Base-by-base conservation (phyloP, 371 early-diverging fungal genomes). In the Basidiobolus meristosporus region DNA sequence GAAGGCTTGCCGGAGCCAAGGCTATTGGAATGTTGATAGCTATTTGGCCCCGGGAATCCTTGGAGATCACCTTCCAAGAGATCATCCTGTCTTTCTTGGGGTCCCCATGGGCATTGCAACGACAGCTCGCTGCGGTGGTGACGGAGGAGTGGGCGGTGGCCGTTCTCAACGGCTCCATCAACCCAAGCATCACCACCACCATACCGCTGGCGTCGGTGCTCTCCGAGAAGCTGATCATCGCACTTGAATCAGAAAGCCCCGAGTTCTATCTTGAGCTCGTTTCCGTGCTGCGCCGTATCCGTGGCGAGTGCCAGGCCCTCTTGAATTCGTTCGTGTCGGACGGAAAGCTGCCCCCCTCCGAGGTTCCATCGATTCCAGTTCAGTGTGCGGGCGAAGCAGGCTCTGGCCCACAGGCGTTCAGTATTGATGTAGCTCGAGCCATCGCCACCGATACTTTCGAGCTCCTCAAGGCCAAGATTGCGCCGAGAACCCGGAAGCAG, bases 81-180 rank as follows among this genome's bases (percentile, higher is more conserved):
- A 61, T 63, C 0, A 44, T 75, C 3, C 45, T 70, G 17, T 55
- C 58, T 0, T 48, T 65, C 21, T 48, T 72, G 28, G 57, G 54
- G 1, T 82, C 88, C 1, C 65, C 72, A 1, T 81, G 80, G 77
- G 87, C 86, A 3, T 61, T 78, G 39, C 81, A 87, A 41, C 73
- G 82, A 10, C 75, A 82, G 43, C 56, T 89, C 35, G 71, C 78
- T 1, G 65, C 75, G n/a, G 67, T 83, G 37, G 64, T 82, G 0
- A 57, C 85, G 18, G 87, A 91, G 42, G 90, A 86, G 50, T 82
- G 82, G 70, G 82, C 80, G 0, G 54, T 60, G 21, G n/a, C n/a
- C n/a, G n/a, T n/a, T n/a, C 72, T 63, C 5, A 61, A 71, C 42
- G 60, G 62, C 31, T 60, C 68, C 17, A 56, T 63, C 0, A 43